phyloP scores from a whole-genome alignment of 805 yeast genomes.

The Kazachstania psychrophila region DNA sequence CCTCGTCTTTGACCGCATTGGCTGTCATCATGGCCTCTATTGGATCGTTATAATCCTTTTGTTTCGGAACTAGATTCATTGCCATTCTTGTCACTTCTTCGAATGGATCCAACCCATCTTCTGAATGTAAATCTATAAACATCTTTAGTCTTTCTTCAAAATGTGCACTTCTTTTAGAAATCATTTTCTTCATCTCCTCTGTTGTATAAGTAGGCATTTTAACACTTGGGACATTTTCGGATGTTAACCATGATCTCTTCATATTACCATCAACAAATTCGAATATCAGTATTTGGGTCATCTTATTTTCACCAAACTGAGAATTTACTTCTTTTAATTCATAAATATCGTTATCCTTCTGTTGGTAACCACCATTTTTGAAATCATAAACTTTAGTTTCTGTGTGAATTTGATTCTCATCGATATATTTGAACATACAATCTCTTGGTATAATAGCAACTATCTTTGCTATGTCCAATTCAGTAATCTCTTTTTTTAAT shows the following conservation, averaged over 20 bases:
- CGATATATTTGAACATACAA: slow-evolving; percentile 64
- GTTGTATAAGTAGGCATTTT: slow-evolving; percentile 43
- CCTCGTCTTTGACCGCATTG: slow-evolving; percentile 18
- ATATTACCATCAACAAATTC: slow-evolving; percentile 66
- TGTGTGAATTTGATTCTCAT: slow-evolving; percentile 53
- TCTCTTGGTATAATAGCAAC: slow-evolving; percentile 58
- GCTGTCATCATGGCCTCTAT: slow-evolving; percentile 44
- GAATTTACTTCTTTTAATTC: slow-evolving; percentile 35
- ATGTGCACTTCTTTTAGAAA: slow-evolving; percentile 45
- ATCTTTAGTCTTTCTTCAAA: slow-evolving; percentile 36
- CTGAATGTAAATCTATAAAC: slow-evolving; percentile 29
- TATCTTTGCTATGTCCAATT: slow-evolving; percentile 56
- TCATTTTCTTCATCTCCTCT: slow-evolving; percentile 51
- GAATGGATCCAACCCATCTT: slow-evolving; percentile 34
- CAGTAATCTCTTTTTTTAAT: slow-evolving; percentile 35
- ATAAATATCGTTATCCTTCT: slow-evolving; percentile 45
- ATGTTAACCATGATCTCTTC: slow-evolving; percentile 40
- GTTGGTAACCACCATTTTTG: slow-evolving; percentile 42
- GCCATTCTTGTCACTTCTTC: slow-evolving; percentile 32
- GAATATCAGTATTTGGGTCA: slow-evolving; percentile 55
- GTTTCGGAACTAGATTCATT: slow-evolving; percentile 37
- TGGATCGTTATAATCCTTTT: slow-evolving; percentile 48
- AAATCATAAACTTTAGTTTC: slow-evolving; percentile 33
- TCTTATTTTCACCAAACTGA: slow-evolving; percentile 26
- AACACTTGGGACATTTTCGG: slow-evolving; percentile 33